Percentiles rank a stretch among this genome's conserved stretches.
phyloP scores from a whole-genome alignment of 257 asterid species.

The Paulownia fortunei region DNA sequence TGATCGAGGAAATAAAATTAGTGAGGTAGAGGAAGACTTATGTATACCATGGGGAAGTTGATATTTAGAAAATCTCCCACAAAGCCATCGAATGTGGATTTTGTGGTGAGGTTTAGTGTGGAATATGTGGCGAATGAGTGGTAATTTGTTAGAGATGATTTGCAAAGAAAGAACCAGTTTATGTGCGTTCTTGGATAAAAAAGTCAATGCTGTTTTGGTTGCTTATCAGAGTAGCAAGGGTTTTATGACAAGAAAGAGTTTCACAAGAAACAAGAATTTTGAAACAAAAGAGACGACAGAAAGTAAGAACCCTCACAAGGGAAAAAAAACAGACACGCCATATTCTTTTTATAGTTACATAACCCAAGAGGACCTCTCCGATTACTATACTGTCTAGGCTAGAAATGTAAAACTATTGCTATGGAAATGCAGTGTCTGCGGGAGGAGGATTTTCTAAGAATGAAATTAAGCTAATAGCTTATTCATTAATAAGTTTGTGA shows the following conservation, averaged over 20 bases:
- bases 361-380: background rate
- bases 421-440: background rate
- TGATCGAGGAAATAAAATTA: background rate
- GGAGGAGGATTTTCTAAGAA: no score
- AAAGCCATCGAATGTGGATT: background rate
- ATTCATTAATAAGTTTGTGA: background rate
- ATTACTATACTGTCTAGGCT: background rate
- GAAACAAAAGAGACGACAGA: background rate
- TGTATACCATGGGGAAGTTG: background rate
- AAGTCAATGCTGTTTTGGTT: background rate
- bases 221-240: background rate
- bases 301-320: background rate
- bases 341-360: background rate
- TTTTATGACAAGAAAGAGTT: background rate
- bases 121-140: background rate
- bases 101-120: background rate
- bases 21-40: background rate
- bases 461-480: background rate
- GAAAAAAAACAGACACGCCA: background rate
- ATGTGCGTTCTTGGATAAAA: background rate
- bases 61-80: background rate
- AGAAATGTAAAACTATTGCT: background rate
- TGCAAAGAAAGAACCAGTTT: background rate
- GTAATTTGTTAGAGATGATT: background rate
- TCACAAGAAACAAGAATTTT: background rate